Base-by-base conservation (phyloP, 805 yeast species). In the Zygosaccharomyces rouxii region DNA sequence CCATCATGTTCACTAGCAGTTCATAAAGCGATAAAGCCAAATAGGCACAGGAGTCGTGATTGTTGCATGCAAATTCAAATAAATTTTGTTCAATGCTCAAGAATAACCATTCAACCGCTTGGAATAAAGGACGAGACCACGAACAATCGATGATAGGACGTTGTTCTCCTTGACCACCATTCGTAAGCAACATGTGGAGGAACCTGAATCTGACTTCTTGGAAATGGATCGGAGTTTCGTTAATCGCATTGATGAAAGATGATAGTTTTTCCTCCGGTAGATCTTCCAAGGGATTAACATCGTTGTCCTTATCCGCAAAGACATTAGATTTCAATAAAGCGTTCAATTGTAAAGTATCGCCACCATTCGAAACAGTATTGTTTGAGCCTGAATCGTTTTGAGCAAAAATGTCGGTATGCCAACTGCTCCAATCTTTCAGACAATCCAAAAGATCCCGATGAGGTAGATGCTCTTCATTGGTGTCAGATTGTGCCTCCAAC, bases 1-100 rank as follows among this genome's bases (percentile, higher is more conserved):
- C 69, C 69, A 76, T 23, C 54, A 52, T 43, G 53, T 81, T 79
- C 0, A 75, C 66, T 10, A 79, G 55, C 0, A 78, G 53, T 51
- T 81, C 86, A 53, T 64, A 72, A 2, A 77, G 55, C 1, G 79
- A 60, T 3, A 72, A 50, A 3, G 63, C 63, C 3, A 64, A 31
- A 33, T 54, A 58, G 29, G 54, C 42, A 37, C 57, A 49, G 2
- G 37, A 39, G 4, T 28, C 16, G 6, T 41, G 7, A 31, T 55
- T 49, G 1, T 47, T 42, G 9, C 44, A 25, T 6, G 66, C n/a
- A 49, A 56, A 56, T 5, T 55, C 53, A 42, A 54, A 60, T 1
- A 60, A 33, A 18, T 53, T 62, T 10, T 49, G 44, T 46, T 70
- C 73, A 9, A 57, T 51, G n/a, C 62, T 60, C 23, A 69, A 50